Conservation (phyloP, 257 asterid species). For the Henckelia pumila region DNA sequence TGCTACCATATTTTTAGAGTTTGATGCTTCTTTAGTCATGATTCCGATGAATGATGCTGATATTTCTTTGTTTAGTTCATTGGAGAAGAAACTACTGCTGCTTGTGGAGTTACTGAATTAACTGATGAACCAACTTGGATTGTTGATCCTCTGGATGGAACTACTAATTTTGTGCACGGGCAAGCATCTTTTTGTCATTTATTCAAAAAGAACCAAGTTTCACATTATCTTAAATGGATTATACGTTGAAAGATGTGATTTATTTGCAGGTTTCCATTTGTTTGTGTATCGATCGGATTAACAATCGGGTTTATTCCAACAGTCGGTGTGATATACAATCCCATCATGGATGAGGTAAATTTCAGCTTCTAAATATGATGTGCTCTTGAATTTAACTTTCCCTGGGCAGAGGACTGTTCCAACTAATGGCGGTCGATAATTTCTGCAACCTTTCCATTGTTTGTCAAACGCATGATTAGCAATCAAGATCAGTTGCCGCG, state of each 20-base stretch:
- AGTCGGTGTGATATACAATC: constrained; percentile 87
- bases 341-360: constrained; percentile 77
- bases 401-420: not conserved
- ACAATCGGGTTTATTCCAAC: constrained; percentile 66
- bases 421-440: not conserved
- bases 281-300: constrained; percentile 86
- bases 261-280: constrained; percentile 72
- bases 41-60: not conserved
- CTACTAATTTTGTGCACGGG: constrained; percentile 98
- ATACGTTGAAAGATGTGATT: constrained; percentile 21
- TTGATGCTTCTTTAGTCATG: not conserved
- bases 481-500: constrained; percentile 9
- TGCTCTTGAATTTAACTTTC: constrained; percentile 2
- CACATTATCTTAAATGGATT: constrained; percentile 11
- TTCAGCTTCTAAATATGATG: not conserved
- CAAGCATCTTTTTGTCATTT: constrained; percentile 30
- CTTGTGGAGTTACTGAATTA: constrained; percentile 62
- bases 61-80: constrained; percentile 51
- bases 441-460: constrained; percentile 11
- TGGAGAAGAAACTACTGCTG: constrained; percentile 97
- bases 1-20: constrained; percentile 4
- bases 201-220: not conserved
- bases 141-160: constrained; percentile 97
- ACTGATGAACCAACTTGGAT: constrained; percentile 97
- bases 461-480: not conserved